Evolutionary conservation across 176 grass and related monocot species (phyloP).

Genomic region (Oryza officinalis): DNA sequence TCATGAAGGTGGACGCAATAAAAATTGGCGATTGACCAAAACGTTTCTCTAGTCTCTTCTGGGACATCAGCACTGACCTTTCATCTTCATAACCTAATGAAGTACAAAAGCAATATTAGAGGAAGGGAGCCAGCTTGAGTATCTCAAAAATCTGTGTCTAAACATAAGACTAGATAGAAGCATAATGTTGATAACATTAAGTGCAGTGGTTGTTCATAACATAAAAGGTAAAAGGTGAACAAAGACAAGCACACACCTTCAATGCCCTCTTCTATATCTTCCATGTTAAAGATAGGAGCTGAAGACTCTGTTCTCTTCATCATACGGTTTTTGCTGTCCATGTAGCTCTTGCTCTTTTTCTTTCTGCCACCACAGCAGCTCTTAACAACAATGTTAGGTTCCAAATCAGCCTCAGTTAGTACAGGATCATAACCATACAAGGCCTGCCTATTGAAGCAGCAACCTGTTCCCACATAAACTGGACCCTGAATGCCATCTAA

Average conservation of each 20-base stretch:
- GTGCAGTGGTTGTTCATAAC: background rate
- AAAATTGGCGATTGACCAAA: conserved; percentile 99
- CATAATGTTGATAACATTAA: conserved; percentile 8
- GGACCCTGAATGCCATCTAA: conserved; percentile 99
- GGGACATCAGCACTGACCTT: conserved; percentile 92
- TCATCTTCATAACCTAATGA: conserved; percentile 89
- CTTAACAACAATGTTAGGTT: conserved; percentile 88
- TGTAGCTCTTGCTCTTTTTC: conserved; percentile 92
- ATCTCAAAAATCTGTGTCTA: background rate
- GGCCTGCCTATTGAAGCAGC: conserved; percentile 98
- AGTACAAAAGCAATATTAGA: conserved; percentile 35
- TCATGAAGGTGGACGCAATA: conserved; percentile 91
- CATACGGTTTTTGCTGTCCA: conserved; percentile 86
- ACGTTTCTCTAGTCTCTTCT: conserved; percentile 92
- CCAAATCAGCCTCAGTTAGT: conserved; percentile 94
- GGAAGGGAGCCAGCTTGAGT: conserved; percentile 6
- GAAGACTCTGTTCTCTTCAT: conserved; percentile 99
- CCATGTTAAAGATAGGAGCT: conserved; percentile 99
- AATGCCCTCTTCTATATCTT: conserved; percentile 97
- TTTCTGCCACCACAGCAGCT: conserved; percentile 98
- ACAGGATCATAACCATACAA: conserved; percentile 99
- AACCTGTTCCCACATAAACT: conserved; percentile 96
- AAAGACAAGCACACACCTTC: conserved; percentile 62
- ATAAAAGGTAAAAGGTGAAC: conserved; percentile 15
- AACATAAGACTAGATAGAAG: background rate